These are phyloP conservation scores for Cicer yamashitae DNA, from an alignment of 306 rosid species.

Conservation along the genomic window DNA sequence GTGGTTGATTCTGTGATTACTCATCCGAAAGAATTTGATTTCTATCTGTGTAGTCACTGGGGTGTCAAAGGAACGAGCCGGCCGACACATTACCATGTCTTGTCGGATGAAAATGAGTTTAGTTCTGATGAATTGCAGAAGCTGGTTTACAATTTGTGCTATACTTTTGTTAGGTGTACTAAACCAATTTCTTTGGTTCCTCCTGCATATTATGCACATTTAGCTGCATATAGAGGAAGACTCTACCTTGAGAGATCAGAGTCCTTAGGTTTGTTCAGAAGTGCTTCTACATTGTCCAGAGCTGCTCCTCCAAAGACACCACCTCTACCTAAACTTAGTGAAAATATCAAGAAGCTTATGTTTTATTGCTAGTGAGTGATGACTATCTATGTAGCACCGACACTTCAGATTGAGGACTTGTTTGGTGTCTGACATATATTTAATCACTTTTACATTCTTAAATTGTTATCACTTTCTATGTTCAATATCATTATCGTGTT, in stretches of 20 bases:
- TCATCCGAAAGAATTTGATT: constrained; percentile 92
- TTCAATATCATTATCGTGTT: background rate
- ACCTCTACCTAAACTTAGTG: constrained; percentile 85
- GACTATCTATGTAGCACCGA: background rate
- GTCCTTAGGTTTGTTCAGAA: constrained; percentile 53
- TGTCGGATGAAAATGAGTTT: constrained; percentile 90
- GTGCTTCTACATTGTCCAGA: constrained; percentile 62
- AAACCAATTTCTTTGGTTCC: constrained; percentile 99
- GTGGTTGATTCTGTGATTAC: constrained; percentile 97
- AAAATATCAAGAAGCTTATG: constrained; percentile 90
- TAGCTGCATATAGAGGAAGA: constrained; percentile 96
- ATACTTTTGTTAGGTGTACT: constrained; percentile 89
- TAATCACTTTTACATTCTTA: background rate
- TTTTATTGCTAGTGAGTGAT: constrained; percentile 72
- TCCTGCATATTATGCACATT: constrained; percentile 94
- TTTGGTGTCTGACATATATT: background rate
- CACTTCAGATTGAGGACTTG: background rate
- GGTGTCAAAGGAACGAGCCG: constrained; percentile 97
- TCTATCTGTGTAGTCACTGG: constrained; percentile 96
- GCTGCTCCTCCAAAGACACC: constrained; percentile 80
- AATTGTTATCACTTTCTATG: background rate
- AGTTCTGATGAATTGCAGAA: constrained; percentile 94
- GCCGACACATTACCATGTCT: constrained; percentile 90
- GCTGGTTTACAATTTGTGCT: constrained; percentile 85
- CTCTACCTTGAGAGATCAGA: constrained; percentile 92